phyloP scores from a whole-genome alignment of 306 rosid species.

The Hippophae tibetana region DNA sequence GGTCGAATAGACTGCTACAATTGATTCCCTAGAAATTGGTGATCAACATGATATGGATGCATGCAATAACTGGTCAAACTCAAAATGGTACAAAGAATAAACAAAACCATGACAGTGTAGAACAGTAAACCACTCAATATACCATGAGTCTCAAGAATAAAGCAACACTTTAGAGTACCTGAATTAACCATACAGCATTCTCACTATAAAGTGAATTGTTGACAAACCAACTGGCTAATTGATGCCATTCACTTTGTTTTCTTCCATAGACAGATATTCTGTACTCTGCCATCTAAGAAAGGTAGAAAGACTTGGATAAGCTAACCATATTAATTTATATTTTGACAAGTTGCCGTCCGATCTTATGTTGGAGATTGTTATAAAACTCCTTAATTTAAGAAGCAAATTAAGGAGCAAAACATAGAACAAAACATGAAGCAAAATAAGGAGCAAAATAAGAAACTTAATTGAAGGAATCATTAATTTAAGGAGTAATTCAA shows the following conservation, averaged over 20 bases:
- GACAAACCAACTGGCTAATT: conserved; percentile 88
- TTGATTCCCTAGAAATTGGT: background rate
- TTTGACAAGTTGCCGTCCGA: background rate
- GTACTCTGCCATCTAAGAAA: conserved; percentile 85
- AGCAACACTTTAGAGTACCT: conserved; percentile 38
- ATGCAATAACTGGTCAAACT: background rate
- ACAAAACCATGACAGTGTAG: background rate
- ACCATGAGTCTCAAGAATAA: conserved; percentile 3
- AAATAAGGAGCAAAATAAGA: too few relatives aligned
- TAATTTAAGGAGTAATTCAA: too few relatives aligned
- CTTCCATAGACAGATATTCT: conserved; percentile 87
- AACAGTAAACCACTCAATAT: conserved; percentile 15
- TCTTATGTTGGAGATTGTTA: too few relatives aligned
- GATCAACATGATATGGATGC: background rate
- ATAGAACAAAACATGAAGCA: too few relatives aligned
- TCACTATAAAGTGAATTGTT: conserved; percentile 67
- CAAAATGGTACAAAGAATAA: background rate
- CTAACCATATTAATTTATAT: background rate
- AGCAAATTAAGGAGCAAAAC: too few relatives aligned
- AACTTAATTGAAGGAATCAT: too few relatives aligned
- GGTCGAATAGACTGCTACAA: background rate
- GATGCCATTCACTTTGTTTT: conserved; percentile 93
- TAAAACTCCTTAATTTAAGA: too few relatives aligned
- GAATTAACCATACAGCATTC: conserved; percentile 84
- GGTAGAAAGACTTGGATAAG: conserved; percentile 5